A percentile compares a stretch with the other conserved stretches of the same genome.
phyloP scores from a whole-genome alignment of 2,329 filamentous ascomycete species.

The Diaporthe humulicola region DNA sequence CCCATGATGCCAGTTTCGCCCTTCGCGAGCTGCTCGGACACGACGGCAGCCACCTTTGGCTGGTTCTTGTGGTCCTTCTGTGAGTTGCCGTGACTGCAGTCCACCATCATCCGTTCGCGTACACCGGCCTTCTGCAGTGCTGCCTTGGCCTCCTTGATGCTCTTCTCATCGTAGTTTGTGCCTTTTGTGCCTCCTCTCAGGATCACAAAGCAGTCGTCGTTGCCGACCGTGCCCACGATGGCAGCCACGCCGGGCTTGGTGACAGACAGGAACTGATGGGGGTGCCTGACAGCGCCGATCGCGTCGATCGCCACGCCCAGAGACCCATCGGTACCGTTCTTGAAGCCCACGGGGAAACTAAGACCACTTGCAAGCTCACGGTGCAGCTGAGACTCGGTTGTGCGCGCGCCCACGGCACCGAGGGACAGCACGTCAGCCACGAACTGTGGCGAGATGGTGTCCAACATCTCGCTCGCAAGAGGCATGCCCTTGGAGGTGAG shows the following conservation, averaged over 20 bases:
- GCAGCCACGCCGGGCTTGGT: slow-evolving; percentile 96
- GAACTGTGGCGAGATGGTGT: slow-evolving; percentile 98
- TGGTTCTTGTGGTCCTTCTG: slow-evolving; percentile 98
- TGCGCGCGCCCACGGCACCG: slow-evolving; percentile 94
- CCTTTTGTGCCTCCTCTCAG: slow-evolving; percentile 92
- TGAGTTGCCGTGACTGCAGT: slow-evolving; percentile 98
- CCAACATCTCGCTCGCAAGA: slow-evolving; percentile 96
- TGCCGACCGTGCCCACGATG: slow-evolving; percentile 93
- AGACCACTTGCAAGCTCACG: slow-evolving; percentile 93
- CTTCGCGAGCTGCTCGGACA: slow-evolving; percentile 86
- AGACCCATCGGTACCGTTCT: slow-evolving; percentile 97
- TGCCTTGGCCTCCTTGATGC: slow-evolving; percentile 85
- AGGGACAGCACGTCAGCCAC: slow-evolving; percentile 91
- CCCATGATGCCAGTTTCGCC: slow-evolving; percentile 93
- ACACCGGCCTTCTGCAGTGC: slow-evolving; percentile 82
- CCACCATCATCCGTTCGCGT: slow-evolving; percentile 88
- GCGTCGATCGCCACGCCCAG: slow-evolving; percentile 93
- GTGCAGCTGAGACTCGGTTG: slow-evolving; percentile 95
- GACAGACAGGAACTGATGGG: slow-evolving; percentile 96
- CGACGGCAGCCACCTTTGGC: slow-evolving; percentile 85
- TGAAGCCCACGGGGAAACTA: slow-evolving; percentile 98
- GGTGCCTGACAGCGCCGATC: slow-evolving; percentile 90
- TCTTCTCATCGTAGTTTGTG: slow-evolving; percentile 91
- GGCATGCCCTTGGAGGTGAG: slow-evolving; percentile 94
- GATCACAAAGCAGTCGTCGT: slow-evolving; percentile 98